phyloP scores from a whole-genome alignment of 768 basidiomycete genomes.

The Infundibulicybe gibba region DNA sequence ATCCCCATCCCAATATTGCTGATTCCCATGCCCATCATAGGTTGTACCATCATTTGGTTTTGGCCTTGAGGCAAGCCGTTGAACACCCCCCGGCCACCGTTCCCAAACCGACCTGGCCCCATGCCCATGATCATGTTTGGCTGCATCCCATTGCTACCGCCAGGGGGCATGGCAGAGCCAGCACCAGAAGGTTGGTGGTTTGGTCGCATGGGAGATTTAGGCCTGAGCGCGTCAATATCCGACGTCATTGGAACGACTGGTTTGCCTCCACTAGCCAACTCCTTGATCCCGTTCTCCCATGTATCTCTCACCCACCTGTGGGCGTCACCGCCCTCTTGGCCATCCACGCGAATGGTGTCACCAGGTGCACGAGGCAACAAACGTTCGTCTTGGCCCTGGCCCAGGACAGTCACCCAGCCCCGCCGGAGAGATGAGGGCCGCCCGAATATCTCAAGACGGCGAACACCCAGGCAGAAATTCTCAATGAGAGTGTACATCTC shows the following conservation, averaged over 20 bases:
- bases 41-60: constrained; percentile 29
- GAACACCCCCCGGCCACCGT: constrained; percentile 14
- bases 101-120: constrained; percentile 8
- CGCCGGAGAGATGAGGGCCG: constrained; percentile 66
- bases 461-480: constrained; percentile 93
- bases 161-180: constrained; percentile 16
- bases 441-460: constrained; percentile 89
- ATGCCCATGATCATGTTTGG: constrained; percentile 11
- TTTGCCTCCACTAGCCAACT: constrained; percentile 50
- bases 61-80: constrained; percentile 22
- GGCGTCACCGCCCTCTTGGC: constrained; percentile 37
- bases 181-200: constrained; percentile 14
- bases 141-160: constrained; percentile 14
- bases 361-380: constrained; percentile 30
- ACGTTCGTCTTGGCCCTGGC: constrained; percentile 56
- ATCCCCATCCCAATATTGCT: constrained; percentile 18
- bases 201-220: constrained; percentile 73
- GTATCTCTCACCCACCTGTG: constrained; percentile 56
- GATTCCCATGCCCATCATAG: constrained; percentile 30
- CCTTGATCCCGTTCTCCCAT: constrained; percentile 64
- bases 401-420: constrained; percentile 90
- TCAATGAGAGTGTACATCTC: constrained; percentile 96
- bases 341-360: constrained; percentile 32
- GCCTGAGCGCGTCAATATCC: constrained; percentile 82
- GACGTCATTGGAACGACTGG: constrained; percentile 66